A percentile compares a stretch with the other conserved stretches of the same genome.
phyloP scores from a whole-genome alignment of 257 asterid species.

The Apocynum venetum region DNA sequence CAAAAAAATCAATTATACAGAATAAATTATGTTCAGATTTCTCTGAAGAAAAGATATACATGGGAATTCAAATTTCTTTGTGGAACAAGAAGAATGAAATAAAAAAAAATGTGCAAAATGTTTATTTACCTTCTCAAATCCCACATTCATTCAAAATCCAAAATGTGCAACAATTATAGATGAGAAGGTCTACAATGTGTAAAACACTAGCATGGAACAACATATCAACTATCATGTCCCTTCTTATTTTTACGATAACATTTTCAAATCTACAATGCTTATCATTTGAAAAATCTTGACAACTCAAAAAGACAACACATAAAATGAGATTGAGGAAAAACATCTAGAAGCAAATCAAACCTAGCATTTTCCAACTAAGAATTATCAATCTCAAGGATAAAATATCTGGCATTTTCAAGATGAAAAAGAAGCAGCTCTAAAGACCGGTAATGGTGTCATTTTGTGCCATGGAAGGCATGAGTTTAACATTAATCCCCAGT shows the following conservation, averaged over 20 bases:
- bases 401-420: background rate
- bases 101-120: too few relatives aligned
- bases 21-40: background rate
- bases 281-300: background rate
- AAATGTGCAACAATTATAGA: background rate
- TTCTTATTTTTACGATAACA: background rate
- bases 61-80: background rate
- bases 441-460: background rate
- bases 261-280: background rate
- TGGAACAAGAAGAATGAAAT: background rate
- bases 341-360: background rate
- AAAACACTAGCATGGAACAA: background rate
- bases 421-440: background rate
- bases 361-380: background rate
- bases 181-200: background rate
- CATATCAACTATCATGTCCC: background rate
- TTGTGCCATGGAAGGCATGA: slow-evolving; percentile 1
- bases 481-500: background rate
- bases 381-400: background rate
- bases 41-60: background rate
- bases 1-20: background rate
- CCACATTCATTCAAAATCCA: background rate
- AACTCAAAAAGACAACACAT: background rate
- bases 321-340: background rate
- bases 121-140: background rate